Evolutionary conservation across 1,284 basidiomycete genomes (phyloP).

Genomic region (Rhodotorula sp.): DNA sequence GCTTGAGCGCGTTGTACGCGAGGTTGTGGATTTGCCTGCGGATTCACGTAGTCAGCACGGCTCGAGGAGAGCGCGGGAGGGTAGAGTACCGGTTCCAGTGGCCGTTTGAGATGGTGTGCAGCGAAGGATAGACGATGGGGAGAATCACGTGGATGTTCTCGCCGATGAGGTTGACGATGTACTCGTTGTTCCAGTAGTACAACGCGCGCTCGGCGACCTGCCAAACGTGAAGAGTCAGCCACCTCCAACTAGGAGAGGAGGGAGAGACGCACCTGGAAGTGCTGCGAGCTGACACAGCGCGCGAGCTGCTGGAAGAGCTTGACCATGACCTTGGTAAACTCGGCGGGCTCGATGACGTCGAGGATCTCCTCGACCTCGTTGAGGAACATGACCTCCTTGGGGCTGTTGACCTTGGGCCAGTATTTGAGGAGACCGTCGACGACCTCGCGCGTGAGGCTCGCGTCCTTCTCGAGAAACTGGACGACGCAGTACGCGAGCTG

Average conservation of each 20-base stretch:
- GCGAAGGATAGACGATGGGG: conserved; percentile 95
- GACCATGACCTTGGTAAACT: conserved; percentile 96
- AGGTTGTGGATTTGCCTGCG: conserved; percentile 87
- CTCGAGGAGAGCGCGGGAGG: neutral
- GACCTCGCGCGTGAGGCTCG: conserved; percentile 89
- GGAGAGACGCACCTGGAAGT: conserved; percentile 73
- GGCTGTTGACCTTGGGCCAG: conserved; percentile 99
- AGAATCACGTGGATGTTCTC: conserved; percentile 88
- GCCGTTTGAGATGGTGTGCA: conserved; percentile 94
- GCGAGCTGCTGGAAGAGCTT: conserved; percentile 93
- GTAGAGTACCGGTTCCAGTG: conserved; percentile 84
- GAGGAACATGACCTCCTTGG: conserved; percentile 99
- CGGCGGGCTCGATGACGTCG: conserved; percentile 94
- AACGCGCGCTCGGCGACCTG: conserved; percentile 87
- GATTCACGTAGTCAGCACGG: neutral
- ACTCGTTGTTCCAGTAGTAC: conserved; percentile 99
- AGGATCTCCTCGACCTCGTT: conserved; percentile 99
- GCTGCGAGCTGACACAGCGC: conserved; percentile 97
- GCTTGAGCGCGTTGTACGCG: conserved; percentile 96
- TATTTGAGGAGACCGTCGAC: conserved; percentile 90
- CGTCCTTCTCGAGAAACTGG: conserved; percentile 98
- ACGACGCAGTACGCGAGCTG: conserved; percentile 99
- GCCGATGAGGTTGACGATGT: conserved; percentile 98
- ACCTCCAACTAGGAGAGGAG: conserved; percentile 12
- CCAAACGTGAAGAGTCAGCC: neutral